phyloP scores from a whole-genome alignment of 2,329 filamentous ascomycete genomes.

The Nemania abortiva region DNA sequence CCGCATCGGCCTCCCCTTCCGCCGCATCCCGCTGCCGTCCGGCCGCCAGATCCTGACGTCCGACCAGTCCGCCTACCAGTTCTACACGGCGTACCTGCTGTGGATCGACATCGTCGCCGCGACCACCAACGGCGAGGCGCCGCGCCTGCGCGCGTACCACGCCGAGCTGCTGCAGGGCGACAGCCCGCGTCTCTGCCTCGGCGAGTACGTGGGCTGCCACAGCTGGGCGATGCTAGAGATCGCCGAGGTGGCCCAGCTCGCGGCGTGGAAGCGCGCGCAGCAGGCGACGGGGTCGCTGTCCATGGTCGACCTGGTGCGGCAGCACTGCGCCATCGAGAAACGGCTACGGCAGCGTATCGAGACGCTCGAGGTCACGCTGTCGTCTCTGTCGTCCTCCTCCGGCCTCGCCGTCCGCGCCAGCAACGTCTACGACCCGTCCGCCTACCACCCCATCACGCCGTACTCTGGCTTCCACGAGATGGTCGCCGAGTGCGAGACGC shows the following conservation, averaged over 20 bases:
- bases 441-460: constrained; percentile 34
- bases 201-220: constrained; percentile 66
- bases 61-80: constrained; percentile 61
- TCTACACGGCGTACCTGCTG: constrained; percentile 61
- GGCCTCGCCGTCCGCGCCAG: constrained; percentile 8
- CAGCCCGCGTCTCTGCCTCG: constrained; percentile 56
- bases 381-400: neutral
- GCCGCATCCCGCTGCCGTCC: constrained; percentile 34
- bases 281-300: constrained; percentile 59
- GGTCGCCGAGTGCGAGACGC: constrained; percentile 22
- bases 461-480: constrained; percentile 39
- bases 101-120: constrained; percentile 64
- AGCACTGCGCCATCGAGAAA: constrained; percentile 37
- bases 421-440: constrained; percentile 36
- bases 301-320: constrained; percentile 47
- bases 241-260: constrained; percentile 64
- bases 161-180: constrained; percentile 53
- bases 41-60: constrained; percentile 57
- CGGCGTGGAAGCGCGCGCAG: constrained; percentile 66
- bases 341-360: constrained; percentile 35
- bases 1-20: constrained; percentile 37
- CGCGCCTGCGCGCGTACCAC: constrained; percentile 59
- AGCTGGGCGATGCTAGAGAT: constrained; percentile 70
- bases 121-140: constrained; percentile 58
- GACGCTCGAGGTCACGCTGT: neutral